A percentile compares a stretch with the other conserved stretches of the same genome.
These are phyloP conservation scores for Metschnikowia borealis DNA, from an alignment of 805 yeast genomes.

Conservation along the genomic window DNA sequence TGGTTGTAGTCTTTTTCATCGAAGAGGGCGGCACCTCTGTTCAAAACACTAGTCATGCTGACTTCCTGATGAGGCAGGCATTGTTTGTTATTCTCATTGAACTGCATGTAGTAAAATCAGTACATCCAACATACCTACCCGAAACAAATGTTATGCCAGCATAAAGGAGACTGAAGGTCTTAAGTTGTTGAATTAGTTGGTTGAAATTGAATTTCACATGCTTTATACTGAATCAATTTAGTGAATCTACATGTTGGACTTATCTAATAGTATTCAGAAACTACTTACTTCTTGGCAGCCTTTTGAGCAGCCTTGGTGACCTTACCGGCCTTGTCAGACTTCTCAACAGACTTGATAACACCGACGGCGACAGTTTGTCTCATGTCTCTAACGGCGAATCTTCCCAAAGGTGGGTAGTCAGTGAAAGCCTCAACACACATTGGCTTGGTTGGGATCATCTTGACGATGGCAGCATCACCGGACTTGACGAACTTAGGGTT, in stretches of 20 bases:
- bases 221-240: not conserved
- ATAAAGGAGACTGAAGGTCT: no score
- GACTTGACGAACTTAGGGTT: conserved; percentile 35
- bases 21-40: conserved; percentile 13
- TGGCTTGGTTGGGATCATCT: conserved; percentile 43
- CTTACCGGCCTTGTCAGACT: conserved; percentile 85
- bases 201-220: no score
- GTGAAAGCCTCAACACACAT: conserved; percentile 44
- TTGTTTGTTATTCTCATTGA: not conserved
- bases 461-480: conserved; percentile 39
- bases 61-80: not conserved
- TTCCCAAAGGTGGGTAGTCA: conserved; percentile 44
- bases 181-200: no score
- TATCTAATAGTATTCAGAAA: not conserved
- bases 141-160: no score
- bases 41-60: conserved; percentile 11
- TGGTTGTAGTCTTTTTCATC: conserved; percentile 61
- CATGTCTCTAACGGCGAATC: conserved; percentile 90
- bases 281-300: conserved; percentile 20
- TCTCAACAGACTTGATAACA: conserved; percentile 94
- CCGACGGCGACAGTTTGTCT: conserved; percentile 99
- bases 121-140: not conserved
- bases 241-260: not conserved
- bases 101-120: not conserved
- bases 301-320: conserved; percentile 19